These are phyloP conservation scores for Dendryphion nanum DNA, from an alignment of 2,329 filamentous ascomycete species.

Conservation along the genomic window DNA sequence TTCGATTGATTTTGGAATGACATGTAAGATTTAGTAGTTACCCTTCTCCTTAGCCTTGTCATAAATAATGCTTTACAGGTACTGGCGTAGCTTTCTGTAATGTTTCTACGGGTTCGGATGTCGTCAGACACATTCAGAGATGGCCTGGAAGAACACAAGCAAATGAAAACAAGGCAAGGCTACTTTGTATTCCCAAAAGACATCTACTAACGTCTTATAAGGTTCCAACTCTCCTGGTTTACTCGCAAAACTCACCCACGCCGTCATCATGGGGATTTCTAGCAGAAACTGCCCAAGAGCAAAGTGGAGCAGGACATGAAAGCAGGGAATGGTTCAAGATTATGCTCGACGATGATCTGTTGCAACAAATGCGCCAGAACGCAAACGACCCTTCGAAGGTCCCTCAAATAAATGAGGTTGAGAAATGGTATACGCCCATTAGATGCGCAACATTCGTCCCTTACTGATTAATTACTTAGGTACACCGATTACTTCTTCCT, in stretches of 20 bases:
- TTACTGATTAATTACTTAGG: too few relatives aligned
- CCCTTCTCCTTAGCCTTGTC: not conserved
- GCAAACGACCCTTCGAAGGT: constrained; percentile 45
- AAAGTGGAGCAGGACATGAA: constrained; percentile 40
- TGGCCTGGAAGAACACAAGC: constrained; percentile 55
- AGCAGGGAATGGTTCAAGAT: constrained; percentile 54
- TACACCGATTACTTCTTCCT: constrained; percentile 45
- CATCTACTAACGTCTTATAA: not conserved
- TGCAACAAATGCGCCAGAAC: constrained; percentile 42
- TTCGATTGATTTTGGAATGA: constrained; percentile 38
- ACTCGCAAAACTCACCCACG: constrained; percentile 39
- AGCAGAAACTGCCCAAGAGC: constrained; percentile 34
- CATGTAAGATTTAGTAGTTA: constrained; percentile 32
- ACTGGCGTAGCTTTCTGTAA: constrained; percentile 41
- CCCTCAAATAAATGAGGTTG: constrained; percentile 44
- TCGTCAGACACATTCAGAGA: constrained; percentile 42
- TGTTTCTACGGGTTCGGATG: constrained; percentile 33
- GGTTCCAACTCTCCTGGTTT: constrained; percentile 53
- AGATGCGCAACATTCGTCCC: too few relatives aligned
- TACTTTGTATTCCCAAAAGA: not conserved
- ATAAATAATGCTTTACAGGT: constrained; percentile 11
- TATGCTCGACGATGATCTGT: constrained; percentile 49
- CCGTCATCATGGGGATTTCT: constrained; percentile 52
- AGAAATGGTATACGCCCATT: constrained; percentile 47
- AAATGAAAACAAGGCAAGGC: constrained; percentile 50